These are phyloP conservation scores for Rusavskia elegans DNA, from an alignment of 495 filamentous ascomycete genomes.

Conservation along the genomic window DNA sequence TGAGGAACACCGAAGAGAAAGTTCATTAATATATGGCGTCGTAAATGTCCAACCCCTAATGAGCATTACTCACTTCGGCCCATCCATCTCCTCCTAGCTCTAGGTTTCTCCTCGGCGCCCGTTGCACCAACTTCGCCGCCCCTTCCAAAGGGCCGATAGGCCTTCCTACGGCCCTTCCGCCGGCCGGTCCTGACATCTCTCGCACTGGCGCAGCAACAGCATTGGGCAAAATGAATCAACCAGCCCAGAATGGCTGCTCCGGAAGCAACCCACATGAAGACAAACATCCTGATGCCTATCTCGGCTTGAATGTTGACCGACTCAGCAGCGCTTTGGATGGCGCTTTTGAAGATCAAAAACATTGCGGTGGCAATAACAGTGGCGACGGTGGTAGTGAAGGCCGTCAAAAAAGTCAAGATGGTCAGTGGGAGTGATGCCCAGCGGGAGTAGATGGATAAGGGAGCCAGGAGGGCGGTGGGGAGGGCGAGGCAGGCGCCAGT, in stretches of 20 bases:
- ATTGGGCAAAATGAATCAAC: constrained; percentile 52
- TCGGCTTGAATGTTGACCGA: constrained; percentile 60
- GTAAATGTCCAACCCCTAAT: not conserved
- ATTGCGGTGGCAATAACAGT: constrained; percentile 64
- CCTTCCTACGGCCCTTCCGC: constrained; percentile 24
- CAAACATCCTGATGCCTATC: constrained; percentile 62
- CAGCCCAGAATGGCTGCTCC: constrained; percentile 51
- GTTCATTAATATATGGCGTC: not conserved
- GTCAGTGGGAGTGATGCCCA: constrained; percentile 37
- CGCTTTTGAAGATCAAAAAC: constrained; percentile 60
- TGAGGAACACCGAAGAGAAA: not conserved
- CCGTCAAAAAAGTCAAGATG: constrained; percentile 43
- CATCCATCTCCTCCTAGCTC: not conserved
- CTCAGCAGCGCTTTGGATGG: constrained; percentile 40
- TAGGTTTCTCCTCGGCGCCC: not conserved
- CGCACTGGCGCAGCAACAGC: constrained; percentile 53
- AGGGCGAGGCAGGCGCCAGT: constrained; percentile 49
- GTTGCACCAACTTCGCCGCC: not conserved
- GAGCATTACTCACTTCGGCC: not conserved
- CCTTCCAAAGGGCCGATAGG: constrained; percentile 9
- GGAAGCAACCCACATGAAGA: constrained; percentile 75
- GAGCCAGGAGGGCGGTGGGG: constrained; percentile 49
- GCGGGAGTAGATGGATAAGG: constrained; percentile 33
- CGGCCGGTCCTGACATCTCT: constrained; percentile 41
- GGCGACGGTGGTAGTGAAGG: constrained; percentile 51